Conservation (phyloP, 768 basidiomycete species). For the Termitomyces sp. region DNA sequence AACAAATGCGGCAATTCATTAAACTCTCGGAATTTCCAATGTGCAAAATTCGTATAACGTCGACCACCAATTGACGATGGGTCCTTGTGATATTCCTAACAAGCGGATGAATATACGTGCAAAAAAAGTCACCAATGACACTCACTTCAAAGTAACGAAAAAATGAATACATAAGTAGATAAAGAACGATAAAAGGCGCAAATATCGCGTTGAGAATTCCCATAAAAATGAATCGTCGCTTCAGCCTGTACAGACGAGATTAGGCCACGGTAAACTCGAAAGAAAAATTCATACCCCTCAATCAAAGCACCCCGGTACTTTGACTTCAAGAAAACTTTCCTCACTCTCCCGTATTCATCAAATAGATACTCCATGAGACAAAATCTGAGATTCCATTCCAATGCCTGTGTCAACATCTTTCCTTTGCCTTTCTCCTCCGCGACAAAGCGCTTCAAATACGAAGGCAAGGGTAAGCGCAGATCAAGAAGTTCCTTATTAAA, state of each 20-base stretch:
- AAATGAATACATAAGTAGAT: constrained; percentile 97
- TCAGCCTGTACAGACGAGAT: constrained; percentile 44
- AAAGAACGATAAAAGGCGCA: constrained; percentile 94
- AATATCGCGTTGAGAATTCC: constrained; percentile 94
- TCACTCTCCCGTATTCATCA: constrained; percentile 82
- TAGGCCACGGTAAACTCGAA: background rate
- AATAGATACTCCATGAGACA: constrained; percentile 96
- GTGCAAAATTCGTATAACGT: constrained; percentile 89
- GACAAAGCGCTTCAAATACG: constrained; percentile 45
- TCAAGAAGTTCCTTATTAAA: constrained; percentile 97
- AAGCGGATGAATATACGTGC: constrained; percentile 7
- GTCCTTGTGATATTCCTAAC: constrained; percentile 98
- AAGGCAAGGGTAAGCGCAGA: constrained; percentile 77
- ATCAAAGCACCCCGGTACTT: constrained; percentile 75
- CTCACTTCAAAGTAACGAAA: constrained; percentile 98
- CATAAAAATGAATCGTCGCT: constrained; percentile 92
- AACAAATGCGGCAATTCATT: constrained; percentile 97
- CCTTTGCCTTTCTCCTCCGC: constrained; percentile 59
- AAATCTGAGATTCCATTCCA: constrained; percentile 97
- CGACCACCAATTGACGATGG: constrained; percentile 92
- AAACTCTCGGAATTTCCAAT: constrained; percentile 99
- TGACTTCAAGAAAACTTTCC: constrained; percentile 87
- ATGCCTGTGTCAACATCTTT: constrained; percentile 76
- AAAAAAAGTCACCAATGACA: constrained; percentile 1
- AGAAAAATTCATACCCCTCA: constrained; percentile 54